Evolutionary conservation across 2,329 filamentous ascomycete species (phyloP), one percentile per base, ranked within the genome.

Genomic region (Talaromyces sp.): DNA sequence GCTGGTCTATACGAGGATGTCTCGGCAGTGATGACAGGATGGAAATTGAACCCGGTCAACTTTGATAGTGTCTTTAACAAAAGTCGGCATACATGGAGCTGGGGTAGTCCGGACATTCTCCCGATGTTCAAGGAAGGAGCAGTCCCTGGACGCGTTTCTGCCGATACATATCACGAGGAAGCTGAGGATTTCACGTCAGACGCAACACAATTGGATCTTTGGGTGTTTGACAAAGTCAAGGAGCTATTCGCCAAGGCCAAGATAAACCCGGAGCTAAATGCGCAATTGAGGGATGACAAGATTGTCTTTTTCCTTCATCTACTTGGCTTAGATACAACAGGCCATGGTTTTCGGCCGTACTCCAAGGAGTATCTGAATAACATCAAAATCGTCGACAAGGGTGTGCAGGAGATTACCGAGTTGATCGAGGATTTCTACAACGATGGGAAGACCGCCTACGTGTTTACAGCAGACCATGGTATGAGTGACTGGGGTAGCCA

Each of bases 401-500:
- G 95, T 2, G 90, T 99, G 1, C 83, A 90, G 75, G 90, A 96
- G 76, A 89, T 96, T 57, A 88, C 89, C 0, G 83, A 89, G 66
- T 73, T 96, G 60, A 88, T 97, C 57, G 86, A 96, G 39, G 84
- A 89, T 12, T 99, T 98, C 73, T 99, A 97, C 70, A 83, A 79
- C 5, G 88, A 92, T 69, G 86, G 86, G 66, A 88, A 95, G 75
- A 98, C 95, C 0, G 92, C 96, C 0, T 99, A 93, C 73, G 86
- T 99, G 16, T 99, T 99, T 73, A 99, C 96, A 1, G 95, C 95
- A 7, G 95, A 99, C 72, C 95, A 99, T 75, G 95, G 95, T 18
- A 99, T 99, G 95, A 98, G 92, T 72, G 95, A 99, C 76, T 97
- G 90, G 88, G 95, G 96, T n/a, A 98, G 93, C 69, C 96, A 99